These are phyloP conservation scores for Penicillium longicatenatum DNA, from an alignment of 495 filamentous ascomycete species.

Conservation along the genomic window DNA sequence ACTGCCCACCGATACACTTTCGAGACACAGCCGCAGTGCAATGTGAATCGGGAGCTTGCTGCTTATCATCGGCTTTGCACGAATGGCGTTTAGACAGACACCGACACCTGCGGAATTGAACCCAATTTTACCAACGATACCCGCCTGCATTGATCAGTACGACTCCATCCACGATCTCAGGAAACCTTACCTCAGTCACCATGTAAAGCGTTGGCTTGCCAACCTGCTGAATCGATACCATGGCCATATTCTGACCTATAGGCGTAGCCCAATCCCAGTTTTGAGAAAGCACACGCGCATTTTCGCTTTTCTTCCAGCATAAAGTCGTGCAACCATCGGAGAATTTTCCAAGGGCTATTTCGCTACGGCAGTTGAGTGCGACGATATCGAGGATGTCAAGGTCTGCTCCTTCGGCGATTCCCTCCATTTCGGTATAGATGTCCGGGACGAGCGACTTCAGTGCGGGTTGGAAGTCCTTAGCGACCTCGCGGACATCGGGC, in stretches of 20 bases:
- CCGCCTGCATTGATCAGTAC: slow-evolving; percentile 45
- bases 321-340: slow-evolving; percentile 66
- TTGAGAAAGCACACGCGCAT: slow-evolving; percentile 54
- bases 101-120: slow-evolving; percentile 64
- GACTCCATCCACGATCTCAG: neutral
- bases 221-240: slow-evolving; percentile 52
- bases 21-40: slow-evolving; percentile 60
- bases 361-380: slow-evolving; percentile 67
- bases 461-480: slow-evolving; percentile 46
- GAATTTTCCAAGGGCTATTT: slow-evolving; percentile 65
- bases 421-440: slow-evolving; percentile 55
- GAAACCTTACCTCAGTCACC: slow-evolving; percentile 39
- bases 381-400: slow-evolving; percentile 58
- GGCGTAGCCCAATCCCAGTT: slow-evolving; percentile 65
- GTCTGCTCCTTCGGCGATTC: slow-evolving; percentile 60
- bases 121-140: slow-evolving; percentile 72
- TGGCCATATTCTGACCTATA: slow-evolving; percentile 56
- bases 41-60: slow-evolving; percentile 63
- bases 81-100: slow-evolving; percentile 68
- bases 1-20: slow-evolving; percentile 51
- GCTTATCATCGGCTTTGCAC: slow-evolving; percentile 56
- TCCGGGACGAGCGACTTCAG: slow-evolving; percentile 43
- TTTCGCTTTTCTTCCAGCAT: slow-evolving; percentile 48
- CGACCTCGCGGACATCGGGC: slow-evolving; percentile 46
- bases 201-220: slow-evolving; percentile 53